Evolutionary conservation across 129 eudicot species (phyloP).

Genomic region (Centella asiatica): DNA sequence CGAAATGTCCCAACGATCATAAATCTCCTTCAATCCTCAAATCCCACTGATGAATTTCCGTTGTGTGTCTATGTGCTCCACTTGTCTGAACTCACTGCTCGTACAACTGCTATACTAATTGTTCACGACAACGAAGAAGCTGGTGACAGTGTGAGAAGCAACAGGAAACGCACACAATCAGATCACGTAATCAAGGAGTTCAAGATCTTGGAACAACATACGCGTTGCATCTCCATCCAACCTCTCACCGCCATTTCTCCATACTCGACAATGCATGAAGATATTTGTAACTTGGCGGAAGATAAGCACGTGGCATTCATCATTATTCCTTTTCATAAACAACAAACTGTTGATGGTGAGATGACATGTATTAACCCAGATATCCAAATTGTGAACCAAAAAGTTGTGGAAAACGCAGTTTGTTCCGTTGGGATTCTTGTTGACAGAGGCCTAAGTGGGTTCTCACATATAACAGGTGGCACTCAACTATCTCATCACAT

Average conservation of each 20-base stretch:
- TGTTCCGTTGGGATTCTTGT: conserved; percentile 31
- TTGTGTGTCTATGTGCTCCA: conserved; percentile 15
- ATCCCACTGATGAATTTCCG: conserved; percentile 8
- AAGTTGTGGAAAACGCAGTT: conserved; percentile 14
- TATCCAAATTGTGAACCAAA: conserved; percentile 19
- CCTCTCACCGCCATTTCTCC: no score
- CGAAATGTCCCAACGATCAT: conserved; percentile 21
- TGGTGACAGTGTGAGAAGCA: conserved; percentile 1
- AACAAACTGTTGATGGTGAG: conserved; percentile 21
- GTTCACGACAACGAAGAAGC: conserved; percentile 6
- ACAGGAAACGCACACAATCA: conserved; percentile 10
- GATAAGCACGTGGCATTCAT: no score
- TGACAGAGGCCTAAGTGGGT: conserved; percentile 23
- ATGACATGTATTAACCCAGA: conserved; percentile 6
- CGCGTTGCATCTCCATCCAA: conserved; percentile 6
- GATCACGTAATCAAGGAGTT: conserved; percentile 17
- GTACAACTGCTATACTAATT: conserved; percentile 13
- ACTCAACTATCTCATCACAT: background rate
- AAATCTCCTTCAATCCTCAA: conserved; percentile 20
- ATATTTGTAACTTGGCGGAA: no score
- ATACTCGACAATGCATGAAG: no score
- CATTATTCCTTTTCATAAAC: no score
- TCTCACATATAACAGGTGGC: background rate
- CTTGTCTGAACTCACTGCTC: conserved; percentile 20
- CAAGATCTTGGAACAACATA: conserved; percentile 5